Evolutionary conservation across 2,329 filamentous ascomycete genomes (phyloP).

Genomic region (Exophiala sp.): DNA sequence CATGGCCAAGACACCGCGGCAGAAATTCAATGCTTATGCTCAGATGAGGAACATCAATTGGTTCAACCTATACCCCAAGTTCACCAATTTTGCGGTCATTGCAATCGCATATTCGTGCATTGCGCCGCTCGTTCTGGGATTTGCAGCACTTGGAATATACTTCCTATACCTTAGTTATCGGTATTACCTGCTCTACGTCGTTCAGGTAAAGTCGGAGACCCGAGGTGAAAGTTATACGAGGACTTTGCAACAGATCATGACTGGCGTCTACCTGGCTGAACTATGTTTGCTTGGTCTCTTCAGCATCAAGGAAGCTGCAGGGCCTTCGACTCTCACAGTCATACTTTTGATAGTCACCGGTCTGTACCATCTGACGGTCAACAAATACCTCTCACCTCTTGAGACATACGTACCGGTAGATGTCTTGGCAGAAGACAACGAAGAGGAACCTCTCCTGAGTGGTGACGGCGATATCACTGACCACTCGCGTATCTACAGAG

Average conservation of each 20-base stretch:
- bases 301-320: constrained; percentile 45
- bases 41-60: constrained; percentile 72
- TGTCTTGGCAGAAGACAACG: constrained; percentile 33
- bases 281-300: constrained; percentile 83
- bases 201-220: constrained; percentile 76
- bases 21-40: constrained; percentile 72
- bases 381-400: constrained; percentile 43
- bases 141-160: constrained; percentile 72
- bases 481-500: constrained; percentile 11
- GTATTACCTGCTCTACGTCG: constrained; percentile 87
- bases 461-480: constrained; percentile 5
- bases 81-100: constrained; percentile 81
- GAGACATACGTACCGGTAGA: constrained; percentile 70
- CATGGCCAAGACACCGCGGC: constrained; percentile 61
- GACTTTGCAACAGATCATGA: constrained; percentile 78
- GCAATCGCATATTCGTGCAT: constrained; percentile 85
- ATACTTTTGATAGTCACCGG: constrained; percentile 70
- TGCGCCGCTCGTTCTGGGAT: constrained; percentile 77
- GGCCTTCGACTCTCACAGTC: constrained; percentile 70
- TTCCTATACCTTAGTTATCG: constrained; percentile 83
- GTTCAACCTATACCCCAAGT: constrained; percentile 78
- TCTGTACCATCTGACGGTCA: constrained; percentile 64
- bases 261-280: constrained; percentile 79
- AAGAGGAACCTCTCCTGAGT: constrained; percentile 30
- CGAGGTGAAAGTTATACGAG: constrained; percentile 84